phyloP scores from a whole-genome alignment of 208 protist genomes.

The Sergeia podlipaevii region DNA sequence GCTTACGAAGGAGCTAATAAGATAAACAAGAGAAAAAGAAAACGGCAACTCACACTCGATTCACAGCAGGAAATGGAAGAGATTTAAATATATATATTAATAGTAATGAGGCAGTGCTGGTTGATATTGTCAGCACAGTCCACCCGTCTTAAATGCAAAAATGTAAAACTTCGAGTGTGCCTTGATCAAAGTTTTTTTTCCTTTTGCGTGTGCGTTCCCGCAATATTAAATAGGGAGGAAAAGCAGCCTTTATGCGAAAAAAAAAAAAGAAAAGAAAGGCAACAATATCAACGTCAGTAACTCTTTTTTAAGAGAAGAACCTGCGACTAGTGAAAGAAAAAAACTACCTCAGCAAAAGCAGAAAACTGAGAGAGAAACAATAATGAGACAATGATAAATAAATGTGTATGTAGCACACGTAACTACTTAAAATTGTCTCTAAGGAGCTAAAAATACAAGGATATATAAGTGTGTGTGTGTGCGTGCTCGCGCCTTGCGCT shows the following conservation, averaged over 20 bases:
- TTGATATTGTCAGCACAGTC: no score
- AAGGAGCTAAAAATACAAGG: background rate
- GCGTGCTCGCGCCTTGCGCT: background rate
- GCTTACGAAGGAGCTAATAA: no score
- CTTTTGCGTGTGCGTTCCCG: no score
- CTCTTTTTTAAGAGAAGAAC: background rate
- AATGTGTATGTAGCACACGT: no score
- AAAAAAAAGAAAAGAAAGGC: conserved; percentile 6
- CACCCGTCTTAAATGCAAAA: no score
- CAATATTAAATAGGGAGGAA: background rate
- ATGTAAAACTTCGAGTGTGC: no score
- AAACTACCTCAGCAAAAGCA: background rate
- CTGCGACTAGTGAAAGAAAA: background rate
- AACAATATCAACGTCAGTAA: background rate
- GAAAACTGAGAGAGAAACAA: conserved; percentile 4
- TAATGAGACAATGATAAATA: background rate
- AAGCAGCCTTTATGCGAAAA: background rate
- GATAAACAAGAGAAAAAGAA: conserved; percentile 9
- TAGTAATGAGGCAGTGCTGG: no score
- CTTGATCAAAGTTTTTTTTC: no score
- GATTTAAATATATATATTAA: conserved; percentile 1
- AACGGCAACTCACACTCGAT: no score
- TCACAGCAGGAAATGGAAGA: no score
- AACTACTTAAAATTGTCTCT: background rate
- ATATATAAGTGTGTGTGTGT: background rate